A percentile compares a stretch with the other conserved stretches of the same genome.
These are phyloP conservation scores for Gossypium davidsonii DNA, from an alignment of 441 rosid genomes.

Conservation along the genomic window DNA sequence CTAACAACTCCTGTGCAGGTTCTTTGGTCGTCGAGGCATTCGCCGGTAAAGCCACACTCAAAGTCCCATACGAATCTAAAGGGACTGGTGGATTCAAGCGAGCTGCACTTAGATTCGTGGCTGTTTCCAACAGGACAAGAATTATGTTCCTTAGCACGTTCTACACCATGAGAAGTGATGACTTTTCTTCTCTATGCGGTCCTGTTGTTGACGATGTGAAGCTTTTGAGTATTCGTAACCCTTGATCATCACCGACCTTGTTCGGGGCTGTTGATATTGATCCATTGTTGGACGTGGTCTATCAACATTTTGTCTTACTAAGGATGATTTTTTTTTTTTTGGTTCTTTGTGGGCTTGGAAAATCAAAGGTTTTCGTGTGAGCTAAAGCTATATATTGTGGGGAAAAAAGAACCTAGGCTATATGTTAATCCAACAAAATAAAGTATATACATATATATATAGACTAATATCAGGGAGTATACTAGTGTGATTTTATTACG, in stretches of 20 bases:
- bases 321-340: slow-evolving; percentile 1
- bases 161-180: slow-evolving; percentile 52
- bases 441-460: neutral
- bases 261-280: neutral
- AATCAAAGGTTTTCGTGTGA: neutral
- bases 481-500: neutral
- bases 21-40: slow-evolving; percentile 60
- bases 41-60: slow-evolving; percentile 43
- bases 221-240: slow-evolving; percentile 40
- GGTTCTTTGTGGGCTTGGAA: neutral
- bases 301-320: neutral
- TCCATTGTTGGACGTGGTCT: neutral
- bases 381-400: neutral
- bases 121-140: slow-evolving; percentile 36
- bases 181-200: slow-evolving; percentile 52
- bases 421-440: neutral
- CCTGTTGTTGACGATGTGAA: slow-evolving; percentile 57
- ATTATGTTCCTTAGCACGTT: slow-evolving; percentile 55
- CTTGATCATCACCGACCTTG: slow-evolving; percentile 10
- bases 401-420: neutral
- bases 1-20: slow-evolving; percentile 49
- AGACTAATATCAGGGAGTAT: neutral
- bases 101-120: slow-evolving; percentile 33
- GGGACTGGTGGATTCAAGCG: slow-evolving; percentile 61
- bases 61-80: slow-evolving; percentile 50